Base-by-base conservation (phyloP, 306 rosid species). In the Quercus wislizeni region DNA sequence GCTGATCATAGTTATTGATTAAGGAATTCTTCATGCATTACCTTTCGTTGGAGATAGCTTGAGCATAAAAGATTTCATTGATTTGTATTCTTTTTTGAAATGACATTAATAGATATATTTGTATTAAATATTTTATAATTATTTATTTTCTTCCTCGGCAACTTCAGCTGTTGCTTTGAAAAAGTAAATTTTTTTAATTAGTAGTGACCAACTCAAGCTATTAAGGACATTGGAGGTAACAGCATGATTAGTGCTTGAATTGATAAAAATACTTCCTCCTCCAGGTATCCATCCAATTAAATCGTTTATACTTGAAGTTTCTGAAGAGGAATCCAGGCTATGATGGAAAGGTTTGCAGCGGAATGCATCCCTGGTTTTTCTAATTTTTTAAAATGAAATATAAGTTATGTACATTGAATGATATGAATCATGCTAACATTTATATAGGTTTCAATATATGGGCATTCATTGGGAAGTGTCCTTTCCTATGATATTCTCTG, bases 391-490 rank as follows among this genome's bases (percentile, higher is more conserved):
- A 62, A 35, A 70, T 57, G 64, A 54, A 71, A 68, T 69, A 74
- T 28, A 75, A 80, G 20, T 55, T 83, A 30, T 58, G 4, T 78
- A 6, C 56, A 20, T 52, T 0, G 5, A 79, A n/a, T 83, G 23
- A 58, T 80, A 77, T 61, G 23, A 57, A 38, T 69, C 49, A 68
- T 74, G 75, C 68, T 55, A 59, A 38, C 69, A 71, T 69, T 71
- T 81, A 18, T 74, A 27, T 78, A 95, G 98, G 92, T 96, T 85
- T 96, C 99, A 56, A 77, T 96, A 84, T 96, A 91, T 83, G 99
- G 93, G 64, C 99, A 96, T 87, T 96, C 99, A 81, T 85, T 96
- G 81, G 99, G 99, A 84, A 96, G 99, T 88, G 99, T 96, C 74
- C 96, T 96, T 73, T 91, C 99, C 52, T 96, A 93, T 81, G 99